A percentile compares a stretch with the other conserved stretches of the same genome.
These are phyloP conservation scores for Verbena officinalis DNA, from an alignment of 257 asterid species.

Conservation along the genomic window DNA sequence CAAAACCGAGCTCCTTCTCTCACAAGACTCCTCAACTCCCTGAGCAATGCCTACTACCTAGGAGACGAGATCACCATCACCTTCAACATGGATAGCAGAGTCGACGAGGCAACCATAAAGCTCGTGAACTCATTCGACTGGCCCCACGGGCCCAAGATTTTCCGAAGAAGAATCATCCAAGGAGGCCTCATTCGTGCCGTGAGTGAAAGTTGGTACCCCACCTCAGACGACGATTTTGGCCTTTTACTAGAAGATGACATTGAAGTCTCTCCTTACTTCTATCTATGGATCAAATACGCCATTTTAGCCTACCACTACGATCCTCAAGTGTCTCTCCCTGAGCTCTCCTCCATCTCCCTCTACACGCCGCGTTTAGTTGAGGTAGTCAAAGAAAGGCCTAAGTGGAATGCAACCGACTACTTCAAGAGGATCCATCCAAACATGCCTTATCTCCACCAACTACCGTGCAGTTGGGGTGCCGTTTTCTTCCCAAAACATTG, in stretches of 20 bases:
- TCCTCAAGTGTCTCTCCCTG: conserved; percentile 82
- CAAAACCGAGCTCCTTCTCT: conserved; percentile 76
- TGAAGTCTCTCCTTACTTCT: conserved; percentile 90
- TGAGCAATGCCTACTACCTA: conserved; percentile 66
- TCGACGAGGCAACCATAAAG: conserved; percentile 72
- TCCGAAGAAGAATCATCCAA: conserved; percentile 84
- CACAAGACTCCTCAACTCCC: conserved; percentile 74
- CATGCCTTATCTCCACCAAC: conserved; percentile 93
- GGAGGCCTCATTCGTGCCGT: conserved; percentile 95
- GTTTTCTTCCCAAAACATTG: conserved; percentile 92
- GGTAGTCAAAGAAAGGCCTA: conserved; percentile 93
- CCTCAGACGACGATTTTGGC: conserved; percentile 87
- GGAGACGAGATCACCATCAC: conserved; percentile 81
- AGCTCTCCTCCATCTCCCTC: conserved; percentile 82
- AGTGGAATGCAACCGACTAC: conserved; percentile 85
- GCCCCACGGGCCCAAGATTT: conserved; percentile 83
- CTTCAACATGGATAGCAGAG: conserved; percentile 93
- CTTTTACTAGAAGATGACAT: conserved; percentile 90
- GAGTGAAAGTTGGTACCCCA: conserved; percentile 93
- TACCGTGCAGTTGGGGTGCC: conserved; percentile 98
- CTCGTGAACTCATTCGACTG: conserved; percentile 70
- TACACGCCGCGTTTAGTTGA: conserved; percentile 92
- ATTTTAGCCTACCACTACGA: conserved; percentile 86
- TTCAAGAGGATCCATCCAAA: conserved; percentile 79
- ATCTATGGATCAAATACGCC: conserved; percentile 88